Conservation (phyloP, 768 basidiomycete genomes). For the Boletus pseudopeckii region DNA sequence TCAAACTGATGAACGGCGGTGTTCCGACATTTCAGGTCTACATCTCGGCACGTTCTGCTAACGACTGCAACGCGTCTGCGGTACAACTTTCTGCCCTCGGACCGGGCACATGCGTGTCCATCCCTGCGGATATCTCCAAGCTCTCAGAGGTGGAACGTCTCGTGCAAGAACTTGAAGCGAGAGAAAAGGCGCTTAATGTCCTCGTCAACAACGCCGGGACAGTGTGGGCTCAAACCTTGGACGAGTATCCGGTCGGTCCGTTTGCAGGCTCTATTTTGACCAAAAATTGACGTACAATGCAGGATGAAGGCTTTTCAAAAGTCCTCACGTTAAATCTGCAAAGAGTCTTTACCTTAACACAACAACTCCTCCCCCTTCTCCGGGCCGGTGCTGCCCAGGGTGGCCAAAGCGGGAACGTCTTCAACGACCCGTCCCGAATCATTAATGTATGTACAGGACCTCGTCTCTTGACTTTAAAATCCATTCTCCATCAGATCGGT, state of each 20-base stretch:
- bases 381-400: slow-evolving; percentile 42
- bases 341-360: slow-evolving; percentile 61
- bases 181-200: slow-evolving; percentile 53
- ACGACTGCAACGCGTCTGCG: slow-evolving; percentile 51
- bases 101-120: slow-evolving; percentile 49
- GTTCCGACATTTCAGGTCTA: slow-evolving; percentile 42
- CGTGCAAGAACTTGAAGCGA: slow-evolving; percentile 45
- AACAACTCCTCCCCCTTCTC: slow-evolving; percentile 56
- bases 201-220: slow-evolving; percentile 66
- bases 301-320: slow-evolving; percentile 60
- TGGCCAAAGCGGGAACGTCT: slow-evolving; percentile 35
- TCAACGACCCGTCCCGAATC: slow-evolving; percentile 50
- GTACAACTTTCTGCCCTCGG: slow-evolving; percentile 50
- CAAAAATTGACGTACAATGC: neutral
- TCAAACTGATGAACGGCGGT: neutral
- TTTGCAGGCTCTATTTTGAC: slow-evolving; percentile 1
- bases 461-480: neutral
- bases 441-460: slow-evolving; percentile 47
- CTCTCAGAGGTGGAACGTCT: slow-evolving; percentile 52
- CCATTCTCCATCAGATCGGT: slow-evolving; percentile 43
- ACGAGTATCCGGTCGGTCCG: slow-evolving; percentile 41
- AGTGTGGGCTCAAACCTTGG: slow-evolving; percentile 48
- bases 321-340: slow-evolving; percentile 61
- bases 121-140: slow-evolving; percentile 54
- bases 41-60: slow-evolving; percentile 55